phyloP scores from a whole-genome alignment of 495 filamentous ascomycete genomes.

The Penicillium atrosanguineum region DNA sequence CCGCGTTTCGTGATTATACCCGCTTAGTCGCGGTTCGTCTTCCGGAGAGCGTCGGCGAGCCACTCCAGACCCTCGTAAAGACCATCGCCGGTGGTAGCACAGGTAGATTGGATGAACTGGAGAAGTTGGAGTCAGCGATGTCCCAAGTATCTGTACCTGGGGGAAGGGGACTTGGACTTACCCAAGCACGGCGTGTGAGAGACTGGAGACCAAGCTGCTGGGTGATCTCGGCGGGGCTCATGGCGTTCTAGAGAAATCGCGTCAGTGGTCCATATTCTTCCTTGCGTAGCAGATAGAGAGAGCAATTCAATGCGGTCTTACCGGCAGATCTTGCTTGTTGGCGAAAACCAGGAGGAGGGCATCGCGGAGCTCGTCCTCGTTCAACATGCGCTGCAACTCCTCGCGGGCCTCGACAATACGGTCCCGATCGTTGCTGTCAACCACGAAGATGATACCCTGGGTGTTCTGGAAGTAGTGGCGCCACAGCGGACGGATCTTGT shows the following conservation, averaged over 20 bases:
- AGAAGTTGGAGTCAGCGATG: constrained; percentile 21
- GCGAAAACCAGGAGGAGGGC: constrained; percentile 97
- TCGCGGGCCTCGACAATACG: constrained; percentile 98
- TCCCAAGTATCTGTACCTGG: not conserved
- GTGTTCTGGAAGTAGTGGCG: constrained; percentile 99
- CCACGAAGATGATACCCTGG: constrained; percentile 99
- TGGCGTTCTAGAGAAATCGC: constrained; percentile 72
- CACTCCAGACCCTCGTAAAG: constrained; percentile 99
- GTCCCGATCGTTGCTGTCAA: constrained; percentile 99
- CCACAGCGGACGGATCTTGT: constrained; percentile 99
- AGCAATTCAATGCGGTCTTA: constrained; percentile 35
- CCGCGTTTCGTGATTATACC: constrained; percentile 31
- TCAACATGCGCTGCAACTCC: constrained; percentile 99
- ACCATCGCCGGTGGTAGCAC: constrained; percentile 98
- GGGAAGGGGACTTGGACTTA: constrained; percentile 51
- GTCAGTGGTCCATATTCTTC: constrained; percentile 9
- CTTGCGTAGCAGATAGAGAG: not conserved
- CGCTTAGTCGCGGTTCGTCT: constrained; percentile 78
- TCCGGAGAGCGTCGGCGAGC: constrained; percentile 93
- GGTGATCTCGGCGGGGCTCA: constrained; percentile 99
- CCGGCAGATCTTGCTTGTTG: constrained; percentile 99
- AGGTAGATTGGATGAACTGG: constrained; percentile 99
- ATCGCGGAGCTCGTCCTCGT: constrained; percentile 98
- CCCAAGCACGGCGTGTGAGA: constrained; percentile 95
- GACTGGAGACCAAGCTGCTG: constrained; percentile 99